A percentile compares a stretch with the other conserved stretches of the same genome.
Evolutionary conservation across 2,329 filamentous ascomycete genomes (phyloP).

Genomic region (Blumeria graminis): DNA sequence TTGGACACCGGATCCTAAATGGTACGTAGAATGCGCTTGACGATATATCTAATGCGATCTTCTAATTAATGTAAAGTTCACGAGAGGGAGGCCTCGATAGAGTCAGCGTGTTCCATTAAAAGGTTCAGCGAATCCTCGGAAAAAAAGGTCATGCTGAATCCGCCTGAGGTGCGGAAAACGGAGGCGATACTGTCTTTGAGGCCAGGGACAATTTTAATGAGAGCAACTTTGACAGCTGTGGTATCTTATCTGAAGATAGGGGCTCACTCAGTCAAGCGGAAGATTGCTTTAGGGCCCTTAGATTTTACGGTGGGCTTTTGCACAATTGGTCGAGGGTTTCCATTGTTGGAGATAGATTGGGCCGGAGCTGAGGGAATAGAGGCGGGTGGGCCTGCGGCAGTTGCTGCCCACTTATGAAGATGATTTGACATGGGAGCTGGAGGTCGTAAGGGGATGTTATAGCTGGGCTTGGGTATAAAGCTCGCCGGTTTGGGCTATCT

Average conservation of each 20-base stretch:
- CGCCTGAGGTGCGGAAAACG: background rate
- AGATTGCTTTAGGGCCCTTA: no score
- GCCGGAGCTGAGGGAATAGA: background rate
- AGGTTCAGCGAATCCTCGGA: background rate
- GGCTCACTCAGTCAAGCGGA: no score
- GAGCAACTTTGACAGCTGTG: no score
- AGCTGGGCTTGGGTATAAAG: no score
- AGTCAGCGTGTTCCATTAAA: background rate
- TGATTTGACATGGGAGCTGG: background rate
- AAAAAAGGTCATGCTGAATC: background rate
- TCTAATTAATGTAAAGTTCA: background rate
- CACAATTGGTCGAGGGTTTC: background rate
- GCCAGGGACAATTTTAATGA: no score
- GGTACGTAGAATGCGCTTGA: background rate
- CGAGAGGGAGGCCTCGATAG: background rate
- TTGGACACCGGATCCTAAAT: no score
- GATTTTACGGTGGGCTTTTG: no score
- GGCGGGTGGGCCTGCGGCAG: background rate
- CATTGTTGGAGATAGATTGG: background rate
- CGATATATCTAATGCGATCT: background rate
- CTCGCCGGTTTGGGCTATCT: no score
- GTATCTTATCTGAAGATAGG: no score
- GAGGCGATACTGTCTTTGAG: no score
- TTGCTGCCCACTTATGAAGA: no score
- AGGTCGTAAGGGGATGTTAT: background rate